Conservation (phyloP, 805 yeast genomes). For the Candida maesae region DNA sequence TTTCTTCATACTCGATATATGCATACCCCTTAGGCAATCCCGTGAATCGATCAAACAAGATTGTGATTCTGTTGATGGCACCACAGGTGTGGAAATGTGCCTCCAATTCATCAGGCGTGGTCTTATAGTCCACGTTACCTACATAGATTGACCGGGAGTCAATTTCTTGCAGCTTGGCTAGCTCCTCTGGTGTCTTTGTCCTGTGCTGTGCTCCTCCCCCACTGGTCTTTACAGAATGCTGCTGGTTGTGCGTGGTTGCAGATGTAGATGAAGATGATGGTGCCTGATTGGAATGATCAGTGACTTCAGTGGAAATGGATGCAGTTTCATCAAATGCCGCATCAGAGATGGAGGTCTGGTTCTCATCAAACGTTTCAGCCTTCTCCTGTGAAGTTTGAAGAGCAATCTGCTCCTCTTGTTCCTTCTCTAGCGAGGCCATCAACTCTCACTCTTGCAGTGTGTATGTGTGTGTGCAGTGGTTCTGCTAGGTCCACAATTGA, state of each 20-base stretch:
- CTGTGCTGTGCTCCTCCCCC: too few relatives aligned
- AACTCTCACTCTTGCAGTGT: background rate
- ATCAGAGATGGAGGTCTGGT: conserved; percentile 1
- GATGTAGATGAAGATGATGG: too few relatives aligned
- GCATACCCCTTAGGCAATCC: conserved; percentile 59
- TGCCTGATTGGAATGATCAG: too few relatives aligned
- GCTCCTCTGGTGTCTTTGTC: conserved; percentile 29
- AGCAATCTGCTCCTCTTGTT: conserved; percentile 8
- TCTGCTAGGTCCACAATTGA: background rate
- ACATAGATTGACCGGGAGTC: conserved; percentile 54
- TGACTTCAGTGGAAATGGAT: background rate
- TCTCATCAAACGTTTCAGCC: conserved; percentile 8
- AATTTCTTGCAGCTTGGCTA: conserved; percentile 37
- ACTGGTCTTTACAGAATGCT: too few relatives aligned
- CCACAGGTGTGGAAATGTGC: conserved; percentile 43
- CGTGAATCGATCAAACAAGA: conserved; percentile 41
- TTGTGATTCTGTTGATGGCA: conserved; percentile 47
- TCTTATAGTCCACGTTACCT: conserved; percentile 45
- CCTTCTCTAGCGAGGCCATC: conserved; percentile 3
- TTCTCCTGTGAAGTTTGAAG: conserved; percentile 8
- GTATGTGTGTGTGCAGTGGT: background rate
- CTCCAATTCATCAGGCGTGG: conserved; percentile 51
- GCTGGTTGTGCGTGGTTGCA: too few relatives aligned
- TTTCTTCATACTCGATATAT: conserved; percentile 51
- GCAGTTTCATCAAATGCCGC: background rate